A percentile compares a stretch with the other conserved stretches of the same genome.
phyloP scores from a whole-genome alignment of 257 asterid species.

The Leptodermis oblonga region DNA sequence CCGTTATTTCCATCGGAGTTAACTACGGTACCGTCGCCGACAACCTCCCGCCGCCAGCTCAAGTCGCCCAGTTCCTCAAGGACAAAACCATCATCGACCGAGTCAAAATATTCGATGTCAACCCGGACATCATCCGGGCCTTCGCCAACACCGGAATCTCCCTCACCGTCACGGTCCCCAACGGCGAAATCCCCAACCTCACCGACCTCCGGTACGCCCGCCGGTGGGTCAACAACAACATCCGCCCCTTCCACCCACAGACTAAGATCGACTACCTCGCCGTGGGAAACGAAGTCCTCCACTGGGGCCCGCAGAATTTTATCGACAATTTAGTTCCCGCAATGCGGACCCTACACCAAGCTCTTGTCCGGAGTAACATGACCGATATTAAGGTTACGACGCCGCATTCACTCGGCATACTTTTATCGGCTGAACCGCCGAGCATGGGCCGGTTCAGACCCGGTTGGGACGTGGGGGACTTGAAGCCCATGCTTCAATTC shows the following conservation, averaged over 20 bases:
- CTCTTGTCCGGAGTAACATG: constrained; percentile 40
- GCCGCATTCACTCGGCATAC: constrained; percentile 77
- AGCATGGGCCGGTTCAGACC: constrained; percentile 63
- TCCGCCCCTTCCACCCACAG: constrained; percentile 57
- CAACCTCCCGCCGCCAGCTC: constrained; percentile 77
- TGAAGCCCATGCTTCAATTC: constrained; percentile 63
- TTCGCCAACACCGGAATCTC: constrained; percentile 67
- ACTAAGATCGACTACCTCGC: constrained; percentile 66
- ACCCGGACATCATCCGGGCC: constrained; percentile 79
- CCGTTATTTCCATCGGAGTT: constrained; percentile 62
- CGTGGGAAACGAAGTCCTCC: constrained; percentile 85
- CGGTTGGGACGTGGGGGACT: constrained; percentile 67
- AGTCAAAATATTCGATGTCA: constrained; percentile 66
- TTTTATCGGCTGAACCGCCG: constrained; percentile 61
- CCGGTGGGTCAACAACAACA: constrained; percentile 46
- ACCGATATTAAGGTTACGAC: constrained; percentile 52
- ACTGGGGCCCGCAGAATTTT: constrained; percentile 81
- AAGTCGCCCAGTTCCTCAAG: constrained; percentile 71
- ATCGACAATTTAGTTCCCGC: constrained; percentile 69
- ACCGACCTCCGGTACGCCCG: constrained; percentile 43
- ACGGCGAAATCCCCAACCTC: constrained; percentile 68
- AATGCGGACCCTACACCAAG: constrained; percentile 51
- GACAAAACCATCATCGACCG: constrained; percentile 66
- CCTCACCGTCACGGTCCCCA: constrained; percentile 79
- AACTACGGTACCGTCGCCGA: constrained; percentile 88